A percentile compares a stretch with the other conserved stretches of the same genome.
Conservation (phyloP, 2,329 filamentous ascomycete genomes). For the Colletotrichum coccodes region DNA sequence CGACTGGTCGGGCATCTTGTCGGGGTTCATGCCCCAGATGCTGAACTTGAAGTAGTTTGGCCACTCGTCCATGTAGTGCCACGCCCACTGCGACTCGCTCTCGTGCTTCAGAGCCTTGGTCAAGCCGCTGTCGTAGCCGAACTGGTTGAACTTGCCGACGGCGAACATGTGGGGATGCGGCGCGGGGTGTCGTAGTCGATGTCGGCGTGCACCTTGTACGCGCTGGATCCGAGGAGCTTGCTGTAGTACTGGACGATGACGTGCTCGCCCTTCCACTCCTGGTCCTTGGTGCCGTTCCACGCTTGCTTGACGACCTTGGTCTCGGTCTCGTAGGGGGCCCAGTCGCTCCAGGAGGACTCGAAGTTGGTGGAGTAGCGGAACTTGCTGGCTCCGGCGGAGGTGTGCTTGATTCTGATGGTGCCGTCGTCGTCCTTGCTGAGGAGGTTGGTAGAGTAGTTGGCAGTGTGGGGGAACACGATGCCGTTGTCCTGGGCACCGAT, state of each 20-base stretch:
- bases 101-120: constrained; percentile 61
- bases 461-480: constrained; percentile 37
- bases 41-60: constrained; percentile 71
- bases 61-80: constrained; percentile 72
- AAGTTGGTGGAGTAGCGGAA: constrained; percentile 74
- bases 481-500: constrained; percentile 26
- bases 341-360: constrained; percentile 67
- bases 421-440: constrained; percentile 50
- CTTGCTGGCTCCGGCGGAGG: constrained; percentile 70
- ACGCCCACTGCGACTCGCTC: constrained; percentile 63
- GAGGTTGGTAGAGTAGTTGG: constrained; percentile 55
- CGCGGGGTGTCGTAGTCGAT: constrained; percentile 50
- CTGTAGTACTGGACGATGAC: constrained; percentile 74
- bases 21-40: constrained; percentile 73
- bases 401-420: constrained; percentile 60
- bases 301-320: constrained; percentile 58
- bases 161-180: constrained; percentile 70
- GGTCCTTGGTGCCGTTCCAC: constrained; percentile 67
- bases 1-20: constrained; percentile 69
- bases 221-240: constrained; percentile 65
- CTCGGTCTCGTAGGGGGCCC: constrained; percentile 63
- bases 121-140: constrained; percentile 70
- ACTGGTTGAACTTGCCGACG: constrained; percentile 71
- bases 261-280: constrained; percentile 70
- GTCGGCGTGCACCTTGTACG: constrained; percentile 70